A percentile compares a stretch with the other conserved stretches of the same genome.
These are phyloP conservation scores for Smallanthus sonchifolius DNA, from an alignment of 129 eudicot genomes.

Conservation along the genomic window DNA sequence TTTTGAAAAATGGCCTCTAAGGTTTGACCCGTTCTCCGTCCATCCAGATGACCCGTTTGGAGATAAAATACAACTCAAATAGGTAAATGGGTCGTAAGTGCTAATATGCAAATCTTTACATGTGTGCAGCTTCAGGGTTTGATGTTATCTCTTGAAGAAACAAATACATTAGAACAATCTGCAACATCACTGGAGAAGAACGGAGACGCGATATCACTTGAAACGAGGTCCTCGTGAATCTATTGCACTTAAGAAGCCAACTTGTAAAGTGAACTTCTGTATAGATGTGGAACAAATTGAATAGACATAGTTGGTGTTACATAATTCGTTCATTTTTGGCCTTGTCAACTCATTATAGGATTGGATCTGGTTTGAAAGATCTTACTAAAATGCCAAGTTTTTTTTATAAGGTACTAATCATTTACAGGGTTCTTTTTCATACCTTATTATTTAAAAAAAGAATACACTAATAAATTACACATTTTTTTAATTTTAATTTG, in stretches of 20 bases:
- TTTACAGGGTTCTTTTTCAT: too few relatives aligned
- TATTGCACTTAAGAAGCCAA: neutral
- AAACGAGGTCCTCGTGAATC: slow-evolving; percentile 2
- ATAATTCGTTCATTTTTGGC: neutral
- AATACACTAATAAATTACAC: too few relatives aligned
- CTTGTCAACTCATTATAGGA: neutral
- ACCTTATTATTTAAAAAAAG: too few relatives aligned
- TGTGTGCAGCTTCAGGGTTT: slow-evolving; percentile 24
- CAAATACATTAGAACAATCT: slow-evolving; percentile 6
- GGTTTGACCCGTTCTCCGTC: neutral
- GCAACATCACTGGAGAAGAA: slow-evolving; percentile 6
- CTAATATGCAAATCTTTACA: neutral
- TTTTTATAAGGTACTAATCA: too few relatives aligned
- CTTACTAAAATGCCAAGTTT: too few relatives aligned
- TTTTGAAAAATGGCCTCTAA: neutral
- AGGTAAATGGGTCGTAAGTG: neutral
- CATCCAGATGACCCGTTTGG: neutral
- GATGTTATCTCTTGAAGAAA: slow-evolving; percentile 35
- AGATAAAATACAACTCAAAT: neutral
- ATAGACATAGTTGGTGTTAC: neutral
- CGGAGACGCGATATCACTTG: neutral
- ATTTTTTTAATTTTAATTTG: too few relatives aligned
- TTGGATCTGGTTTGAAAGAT: too few relatives aligned
- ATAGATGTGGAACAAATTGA: slow-evolving; percentile 2
- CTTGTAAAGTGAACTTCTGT: neutral